These are phyloP conservation scores for Teratosphaeria zuluensis DNA, from an alignment of 2,329 filamentous ascomycete species.

Conservation along the genomic window DNA sequence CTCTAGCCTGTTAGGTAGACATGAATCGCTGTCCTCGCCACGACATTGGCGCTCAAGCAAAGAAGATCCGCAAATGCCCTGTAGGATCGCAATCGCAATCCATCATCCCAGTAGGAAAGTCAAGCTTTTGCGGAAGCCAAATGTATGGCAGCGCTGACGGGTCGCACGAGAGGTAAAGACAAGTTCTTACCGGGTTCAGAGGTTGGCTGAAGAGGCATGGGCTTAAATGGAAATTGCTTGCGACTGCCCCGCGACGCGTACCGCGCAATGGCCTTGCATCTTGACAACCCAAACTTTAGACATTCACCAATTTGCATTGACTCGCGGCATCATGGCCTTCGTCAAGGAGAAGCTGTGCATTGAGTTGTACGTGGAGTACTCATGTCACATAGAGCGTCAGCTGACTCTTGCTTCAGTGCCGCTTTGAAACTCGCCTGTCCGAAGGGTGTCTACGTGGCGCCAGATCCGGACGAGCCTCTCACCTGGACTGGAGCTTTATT, in stretches of 20 bases:
- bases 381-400: background rate
- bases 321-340: slow-evolving; percentile 29
- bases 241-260: background rate
- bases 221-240: background rate
- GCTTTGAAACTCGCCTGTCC: slow-evolving; percentile 55
- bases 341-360: slow-evolving; percentile 67
- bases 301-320: background rate
- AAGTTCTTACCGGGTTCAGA: background rate
- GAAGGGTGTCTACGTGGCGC: slow-evolving; percentile 74
- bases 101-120: too few relatives aligned
- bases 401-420: slow-evolving; percentile 8
- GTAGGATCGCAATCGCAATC: too few relatives aligned
- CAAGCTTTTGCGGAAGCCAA: too few relatives aligned
- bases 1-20: background rate
- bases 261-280: too few relatives aligned
- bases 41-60: too few relatives aligned
- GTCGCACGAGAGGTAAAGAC: too few relatives aligned
- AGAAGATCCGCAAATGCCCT: too few relatives aligned
- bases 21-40: background rate
- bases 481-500: slow-evolving; percentile 90
- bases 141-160: too few relatives aligned
- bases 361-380: slow-evolving; percentile 57
- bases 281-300: background rate
- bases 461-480: slow-evolving; percentile 70
- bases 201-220: background rate